Conservation (phyloP, 2,329 filamentous ascomycete genomes). For the Arachnomyces sp. region DNA sequence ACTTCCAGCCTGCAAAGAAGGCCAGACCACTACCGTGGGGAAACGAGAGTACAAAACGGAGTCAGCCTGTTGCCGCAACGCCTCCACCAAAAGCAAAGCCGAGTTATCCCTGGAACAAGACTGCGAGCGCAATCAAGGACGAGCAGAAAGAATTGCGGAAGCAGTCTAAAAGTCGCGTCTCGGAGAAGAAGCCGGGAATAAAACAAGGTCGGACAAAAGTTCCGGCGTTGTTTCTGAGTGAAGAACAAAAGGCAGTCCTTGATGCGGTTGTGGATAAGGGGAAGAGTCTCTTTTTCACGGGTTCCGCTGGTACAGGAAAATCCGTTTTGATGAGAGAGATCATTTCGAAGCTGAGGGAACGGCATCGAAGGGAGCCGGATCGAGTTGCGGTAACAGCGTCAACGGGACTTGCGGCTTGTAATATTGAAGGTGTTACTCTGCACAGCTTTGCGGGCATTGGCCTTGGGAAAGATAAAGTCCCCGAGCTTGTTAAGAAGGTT, state of each 20-base stretch:
- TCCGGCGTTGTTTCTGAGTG: constrained; percentile 62
- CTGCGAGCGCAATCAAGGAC: constrained; percentile 65
- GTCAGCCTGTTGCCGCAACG: constrained; percentile 30
- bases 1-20: constrained; percentile 42
- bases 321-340: constrained; percentile 92
- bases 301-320: constrained; percentile 92
- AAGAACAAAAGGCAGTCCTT: constrained; percentile 77
- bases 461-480: constrained; percentile 78
- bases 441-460: constrained; percentile 96
- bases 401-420: constrained; percentile 90
- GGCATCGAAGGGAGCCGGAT: constrained; percentile 68
- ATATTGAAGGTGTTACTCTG: constrained; percentile 89
- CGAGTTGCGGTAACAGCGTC: constrained; percentile 89
- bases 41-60: constrained; percentile 26
- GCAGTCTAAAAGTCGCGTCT: constrained; percentile 41
- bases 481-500: constrained; percentile 70
- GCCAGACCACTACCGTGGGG: constrained; percentile 58
- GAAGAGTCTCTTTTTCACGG: constrained; percentile 95
- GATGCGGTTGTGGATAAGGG: constrained; percentile 70
- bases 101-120: constrained; percentile 60
- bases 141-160: constrained; percentile 66
- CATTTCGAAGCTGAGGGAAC: constrained; percentile 69
- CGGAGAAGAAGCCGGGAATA: constrained; percentile 32
- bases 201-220: constrained; percentile 29
- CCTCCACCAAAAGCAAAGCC: constrained; percentile 36